Evolutionary conservation across 257 asterid species (phyloP), one percentile per base, ranked within the genome.

Genomic region (Jaltomata sinuosa): DNA sequence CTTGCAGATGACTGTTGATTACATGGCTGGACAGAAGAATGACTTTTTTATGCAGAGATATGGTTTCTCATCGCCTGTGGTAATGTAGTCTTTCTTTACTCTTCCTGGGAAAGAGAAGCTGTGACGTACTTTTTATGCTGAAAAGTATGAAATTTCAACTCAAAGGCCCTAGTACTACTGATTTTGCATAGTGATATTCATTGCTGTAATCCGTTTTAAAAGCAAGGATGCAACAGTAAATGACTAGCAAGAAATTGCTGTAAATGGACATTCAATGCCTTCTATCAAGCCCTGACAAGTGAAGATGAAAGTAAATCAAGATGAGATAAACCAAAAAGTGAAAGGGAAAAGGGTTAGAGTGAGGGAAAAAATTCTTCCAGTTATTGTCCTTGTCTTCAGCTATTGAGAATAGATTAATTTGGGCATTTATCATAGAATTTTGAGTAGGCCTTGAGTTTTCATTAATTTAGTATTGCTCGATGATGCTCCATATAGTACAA

Each of bases 41-140:
- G 85, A 90, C 87, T 84, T 91, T 84, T 96, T 91, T 87, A 91
- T 94, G 97, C 96, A 95, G 88, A 90, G 97, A 93, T 94, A 96
- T 87, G 98, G 99, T 52, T 96, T 94, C 91, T 96, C 99, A 57
- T 96, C 99, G 25, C 91, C 97, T 11, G 99, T 93, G 98, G 99
- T 96, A 92, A 90, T 72, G 71, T 84, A 59, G 81, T 86, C 38
- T 81, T 57, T 80, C 80, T 31, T 21, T 16, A 55, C 77, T 85
- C 82, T 82, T 68, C 61, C 40, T 27, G 10, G 29, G 81, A 86
- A 79, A 72, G 21, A 76, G 81, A 25, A 45, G 40, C 16, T 14
- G 25, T 47, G 59, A 45, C 11, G 9, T 74, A 4, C 4, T 25
- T 74, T 25, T 45, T 74, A 55, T 42, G 59, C 40, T 74, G 59